Evolutionary conservation across 2,329 filamentous ascomycete genomes (phyloP).

Genomic region (Xylaria sp.): DNA sequence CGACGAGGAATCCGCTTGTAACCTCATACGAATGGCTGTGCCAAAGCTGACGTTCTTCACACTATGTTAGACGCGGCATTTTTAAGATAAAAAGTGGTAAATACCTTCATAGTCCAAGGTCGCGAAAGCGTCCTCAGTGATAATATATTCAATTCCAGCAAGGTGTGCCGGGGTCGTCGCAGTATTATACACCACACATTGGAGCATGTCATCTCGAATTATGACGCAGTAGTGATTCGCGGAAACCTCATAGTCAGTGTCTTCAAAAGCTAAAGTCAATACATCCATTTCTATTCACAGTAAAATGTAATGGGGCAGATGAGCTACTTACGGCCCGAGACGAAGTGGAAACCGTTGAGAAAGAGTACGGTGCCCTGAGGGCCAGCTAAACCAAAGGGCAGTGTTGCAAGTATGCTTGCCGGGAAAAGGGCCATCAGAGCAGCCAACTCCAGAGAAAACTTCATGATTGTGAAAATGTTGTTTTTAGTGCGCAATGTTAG

Average conservation of each 20-base stretch:
- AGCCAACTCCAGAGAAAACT: neutral
- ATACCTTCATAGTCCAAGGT: conserved; percentile 41
- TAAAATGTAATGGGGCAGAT: no score
- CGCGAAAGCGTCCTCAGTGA: conserved; percentile 37
- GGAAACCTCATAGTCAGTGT: conserved; percentile 40
- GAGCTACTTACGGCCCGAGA: conserved; percentile 22
- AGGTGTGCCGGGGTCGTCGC: conserved; percentile 32
- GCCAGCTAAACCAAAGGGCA: conserved; percentile 17
- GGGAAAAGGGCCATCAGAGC: conserved; percentile 2
- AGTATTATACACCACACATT: conserved; percentile 39
- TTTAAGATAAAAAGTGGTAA: neutral
- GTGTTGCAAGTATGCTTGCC: neutral
- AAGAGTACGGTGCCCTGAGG: conserved; percentile 16
- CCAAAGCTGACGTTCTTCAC: conserved; percentile 40
- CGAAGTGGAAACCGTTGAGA: conserved; percentile 27
- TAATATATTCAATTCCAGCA: conserved; percentile 41
- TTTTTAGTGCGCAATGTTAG: neutral
- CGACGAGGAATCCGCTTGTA: conserved; percentile 40
- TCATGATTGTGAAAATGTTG: conserved; percentile 3
- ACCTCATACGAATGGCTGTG: conserved; percentile 41
- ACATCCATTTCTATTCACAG: neutral
- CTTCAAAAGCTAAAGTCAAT: conserved; percentile 1
- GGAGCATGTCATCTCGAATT: conserved; percentile 38
- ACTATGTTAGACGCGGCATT: conserved; percentile 14
- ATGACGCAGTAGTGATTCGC: conserved; percentile 43